Evolutionary conservation across 495 filamentous ascomycete species (phyloP).

Genomic region (Aeminium ludgeri): DNA sequence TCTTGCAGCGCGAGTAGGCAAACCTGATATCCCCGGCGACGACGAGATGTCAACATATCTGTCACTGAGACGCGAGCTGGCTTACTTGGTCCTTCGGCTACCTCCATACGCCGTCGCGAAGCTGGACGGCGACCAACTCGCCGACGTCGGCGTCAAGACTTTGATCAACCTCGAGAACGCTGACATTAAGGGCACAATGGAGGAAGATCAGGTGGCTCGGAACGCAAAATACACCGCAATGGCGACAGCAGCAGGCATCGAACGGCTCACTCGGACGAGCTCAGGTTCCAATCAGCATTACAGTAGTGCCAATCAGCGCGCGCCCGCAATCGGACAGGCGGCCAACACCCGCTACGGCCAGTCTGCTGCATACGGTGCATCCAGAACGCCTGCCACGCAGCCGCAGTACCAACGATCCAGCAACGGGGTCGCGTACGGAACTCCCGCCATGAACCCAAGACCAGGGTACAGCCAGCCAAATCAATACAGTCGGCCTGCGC

Average conservation of each 20-base stretch:
- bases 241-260: conserved; percentile 15
- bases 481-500: conserved; percentile 19
- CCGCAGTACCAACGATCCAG: conserved; percentile 11
- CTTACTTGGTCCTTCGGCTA: conserved; percentile 52
- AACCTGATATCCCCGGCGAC: conserved; percentile 35
- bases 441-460: conserved; percentile 2
- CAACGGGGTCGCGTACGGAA: conserved; percentile 11
- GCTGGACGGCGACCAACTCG: conserved; percentile 66
- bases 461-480: conserved; percentile 8
- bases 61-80: conserved; percentile 53
- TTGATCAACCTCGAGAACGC: conserved; percentile 55
- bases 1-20: conserved; percentile 29
- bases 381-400: conserved; percentile 6
- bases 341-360: conserved; percentile 14
- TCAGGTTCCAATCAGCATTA: conserved; percentile 14
- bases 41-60: conserved; percentile 62
- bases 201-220: conserved; percentile 52
- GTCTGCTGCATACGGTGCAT: conserved; percentile 5
- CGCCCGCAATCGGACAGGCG: conserved; percentile 15
- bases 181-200: conserved; percentile 65
- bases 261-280: conserved; percentile 6
- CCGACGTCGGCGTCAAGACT: conserved; percentile 66
- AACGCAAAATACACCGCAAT: conserved; percentile 19
- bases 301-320: conserved; percentile 9
- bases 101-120: conserved; percentile 80